Evolutionary conservation across 495 filamentous ascomycete genomes (phyloP).

Genomic region (Letharia lupina): DNA sequence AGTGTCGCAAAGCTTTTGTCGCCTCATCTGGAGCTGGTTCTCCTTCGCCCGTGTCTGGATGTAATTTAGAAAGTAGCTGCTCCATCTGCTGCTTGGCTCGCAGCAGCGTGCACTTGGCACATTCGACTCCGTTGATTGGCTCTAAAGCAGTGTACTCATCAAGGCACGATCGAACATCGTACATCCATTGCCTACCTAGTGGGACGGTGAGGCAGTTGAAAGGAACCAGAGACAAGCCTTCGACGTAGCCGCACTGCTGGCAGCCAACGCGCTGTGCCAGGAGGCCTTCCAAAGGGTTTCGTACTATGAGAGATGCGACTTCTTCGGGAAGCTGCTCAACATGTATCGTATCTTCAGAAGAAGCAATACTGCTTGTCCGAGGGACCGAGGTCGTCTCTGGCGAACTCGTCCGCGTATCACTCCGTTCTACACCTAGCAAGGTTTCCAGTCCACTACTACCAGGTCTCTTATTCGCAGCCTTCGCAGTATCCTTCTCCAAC

Average conservation of each 20-base stretch:
- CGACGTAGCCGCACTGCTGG: constrained; percentile 73
- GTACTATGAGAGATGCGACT: constrained; percentile 24
- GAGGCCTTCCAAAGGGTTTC: constrained; percentile 77
- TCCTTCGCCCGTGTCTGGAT: neutral
- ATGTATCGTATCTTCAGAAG: neutral
- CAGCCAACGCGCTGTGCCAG: constrained; percentile 87
- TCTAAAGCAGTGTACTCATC: constrained; percentile 81
- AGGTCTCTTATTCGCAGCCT: constrained; percentile 38
- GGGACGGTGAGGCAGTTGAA: constrained; percentile 92
- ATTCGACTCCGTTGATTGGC: constrained; percentile 78
- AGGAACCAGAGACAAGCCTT: constrained; percentile 76
- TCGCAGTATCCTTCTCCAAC: constrained; percentile 66
- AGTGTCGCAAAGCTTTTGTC: constrained; percentile 31
- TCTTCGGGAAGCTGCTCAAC: constrained; percentile 19
- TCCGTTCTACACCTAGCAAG: neutral
- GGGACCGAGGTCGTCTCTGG: neutral
- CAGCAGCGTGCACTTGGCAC: constrained; percentile 80
- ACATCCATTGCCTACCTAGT: constrained; percentile 48
- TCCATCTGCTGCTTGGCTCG: constrained; percentile 41
- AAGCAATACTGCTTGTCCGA: neutral
- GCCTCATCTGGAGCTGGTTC: constrained; percentile 7
- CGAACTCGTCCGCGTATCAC: constrained; percentile 7
- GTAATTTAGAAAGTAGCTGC: constrained; percentile 31
- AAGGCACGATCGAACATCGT: constrained; percentile 67
- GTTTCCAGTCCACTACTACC: constrained; percentile 36